Evolutionary conservation across 1,139 yeast species (phyloP), one percentile per base, ranked within the genome.

Genomic region (Saccharomyces hybrid): DNA sequence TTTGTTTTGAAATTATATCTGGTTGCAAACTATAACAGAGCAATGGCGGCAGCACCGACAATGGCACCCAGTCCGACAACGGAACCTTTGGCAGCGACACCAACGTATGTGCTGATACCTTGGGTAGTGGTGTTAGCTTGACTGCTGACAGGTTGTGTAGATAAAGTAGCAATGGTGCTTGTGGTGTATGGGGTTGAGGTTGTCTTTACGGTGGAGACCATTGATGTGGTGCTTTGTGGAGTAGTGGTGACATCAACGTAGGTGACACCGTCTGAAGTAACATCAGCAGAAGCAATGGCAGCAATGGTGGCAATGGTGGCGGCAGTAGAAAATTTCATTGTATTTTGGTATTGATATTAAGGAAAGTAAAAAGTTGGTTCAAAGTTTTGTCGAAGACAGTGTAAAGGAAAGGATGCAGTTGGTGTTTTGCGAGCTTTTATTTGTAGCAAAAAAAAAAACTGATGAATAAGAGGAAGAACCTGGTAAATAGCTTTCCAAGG

Each of bases 181-280:
- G 70, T 68, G 47, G 66, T 58, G 63, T 59, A 63, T 50, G 66
- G 59, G 25, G 71, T 68, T 54, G 72, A 70, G 47, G 72, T 68
- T 38, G 66, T 59, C 26, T 66, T 63, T 50, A 65, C 64, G 30
- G 73, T 67, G 26, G 75, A 57, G 44, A 76, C 66, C 41, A 66
- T 57, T 9, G 73, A 61, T 46, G 66, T 57, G 47, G 73, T 66
- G 25, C 64, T 66, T 47, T 70, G 62, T 54, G 70, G 70, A 48
- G 75, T 64, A 32, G 72, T 62, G 50, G 73, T 68, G 30, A 60
- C 59, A 49, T 68, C 71, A 48, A 70, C 72, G 59, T 69, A 65
- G 50, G 70, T 68, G 59, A 67, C 58, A 48, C 61, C 66, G 42
- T 63, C 69, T 31, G 62, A 55, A 25, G 64, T 48, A 34, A 54